Conservation (phyloP, 2,329 filamentous ascomycete genomes). For the Exophiala viscosa region DNA sequence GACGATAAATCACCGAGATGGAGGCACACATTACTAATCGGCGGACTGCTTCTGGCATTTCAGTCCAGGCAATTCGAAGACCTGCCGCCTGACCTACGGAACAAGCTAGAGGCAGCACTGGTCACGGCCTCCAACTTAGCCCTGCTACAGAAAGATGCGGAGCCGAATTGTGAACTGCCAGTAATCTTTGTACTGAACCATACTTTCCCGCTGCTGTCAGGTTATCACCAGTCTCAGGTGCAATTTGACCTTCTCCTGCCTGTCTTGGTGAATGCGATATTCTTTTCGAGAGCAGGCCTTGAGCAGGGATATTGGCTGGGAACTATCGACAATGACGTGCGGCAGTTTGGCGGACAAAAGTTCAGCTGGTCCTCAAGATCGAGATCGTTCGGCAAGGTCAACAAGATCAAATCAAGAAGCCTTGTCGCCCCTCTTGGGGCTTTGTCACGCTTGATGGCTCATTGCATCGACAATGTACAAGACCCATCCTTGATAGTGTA, state of each 20-base stretch:
- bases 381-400: constrained; percentile 55
- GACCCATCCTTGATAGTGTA: constrained; percentile 43
- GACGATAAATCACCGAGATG: constrained; percentile 65
- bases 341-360: constrained; percentile 48
- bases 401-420: constrained; percentile 54
- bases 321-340: constrained; percentile 64
- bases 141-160: constrained; percentile 54
- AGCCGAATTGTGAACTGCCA: constrained; percentile 48
- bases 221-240: constrained; percentile 55
- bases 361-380: constrained; percentile 65
- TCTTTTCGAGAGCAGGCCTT: constrained; percentile 68
- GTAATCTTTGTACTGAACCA: constrained; percentile 73
- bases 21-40: constrained; percentile 79
- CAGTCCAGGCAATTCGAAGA: constrained; percentile 39
- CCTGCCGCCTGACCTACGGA: constrained; percentile 60
- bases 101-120: constrained; percentile 68
- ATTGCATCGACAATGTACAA: constrained; percentile 56
- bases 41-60: constrained; percentile 74
- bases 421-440: constrained; percentile 60
- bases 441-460: constrained; percentile 59
- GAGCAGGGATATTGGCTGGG: constrained; percentile 72
- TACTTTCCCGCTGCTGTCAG: constrained; percentile 67
- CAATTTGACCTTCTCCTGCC: constrained; percentile 70
- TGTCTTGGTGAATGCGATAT: constrained; percentile 63
- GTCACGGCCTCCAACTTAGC: constrained; percentile 74